Conservation (phyloP, 2,329 filamentous ascomycete species). For the Atkinsonella texensis region DNA sequence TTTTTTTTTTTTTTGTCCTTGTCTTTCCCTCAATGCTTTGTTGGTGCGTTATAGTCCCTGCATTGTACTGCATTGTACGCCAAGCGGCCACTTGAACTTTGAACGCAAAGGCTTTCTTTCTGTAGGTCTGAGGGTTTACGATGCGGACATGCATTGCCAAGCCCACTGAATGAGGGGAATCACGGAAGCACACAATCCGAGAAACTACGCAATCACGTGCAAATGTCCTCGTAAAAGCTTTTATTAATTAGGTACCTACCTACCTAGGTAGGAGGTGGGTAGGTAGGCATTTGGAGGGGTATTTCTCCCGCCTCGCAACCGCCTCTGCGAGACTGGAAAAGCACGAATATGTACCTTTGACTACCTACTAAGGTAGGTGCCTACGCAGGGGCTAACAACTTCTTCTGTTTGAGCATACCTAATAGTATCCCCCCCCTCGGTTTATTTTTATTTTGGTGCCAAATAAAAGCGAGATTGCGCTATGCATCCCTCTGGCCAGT, state of each 20-base stretch:
- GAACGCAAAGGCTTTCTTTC: not conserved
- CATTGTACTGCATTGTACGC: not conserved
- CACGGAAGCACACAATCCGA: not conserved
- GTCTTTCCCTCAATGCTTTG: not conserved
- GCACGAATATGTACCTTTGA: too few relatives aligned
- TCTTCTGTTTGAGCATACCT: not conserved
- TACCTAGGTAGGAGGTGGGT: too few relatives aligned
- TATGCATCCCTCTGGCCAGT: too few relatives aligned
- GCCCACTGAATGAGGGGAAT: not conserved
- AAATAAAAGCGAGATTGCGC: constrained; percentile 5
- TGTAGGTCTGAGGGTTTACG: not conserved
- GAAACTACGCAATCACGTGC: not conserved
- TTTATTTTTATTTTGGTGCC: not conserved
- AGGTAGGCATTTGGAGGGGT: too few relatives aligned
- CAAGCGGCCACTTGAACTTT: not conserved
- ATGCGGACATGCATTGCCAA: not conserved
- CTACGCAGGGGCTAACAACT: not conserved
- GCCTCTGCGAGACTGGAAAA: too few relatives aligned
- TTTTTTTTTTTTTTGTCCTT: not conserved
- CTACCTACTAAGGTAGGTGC: too few relatives aligned
- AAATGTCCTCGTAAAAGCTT: not conserved
- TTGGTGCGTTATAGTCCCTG: not conserved
- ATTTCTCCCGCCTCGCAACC: not conserved
- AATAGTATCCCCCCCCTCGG: not conserved
- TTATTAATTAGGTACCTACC: too few relatives aligned